Base-by-base conservation (phyloP, 345 rosid genomes). In the Melaleuca alternifolia region DNA sequence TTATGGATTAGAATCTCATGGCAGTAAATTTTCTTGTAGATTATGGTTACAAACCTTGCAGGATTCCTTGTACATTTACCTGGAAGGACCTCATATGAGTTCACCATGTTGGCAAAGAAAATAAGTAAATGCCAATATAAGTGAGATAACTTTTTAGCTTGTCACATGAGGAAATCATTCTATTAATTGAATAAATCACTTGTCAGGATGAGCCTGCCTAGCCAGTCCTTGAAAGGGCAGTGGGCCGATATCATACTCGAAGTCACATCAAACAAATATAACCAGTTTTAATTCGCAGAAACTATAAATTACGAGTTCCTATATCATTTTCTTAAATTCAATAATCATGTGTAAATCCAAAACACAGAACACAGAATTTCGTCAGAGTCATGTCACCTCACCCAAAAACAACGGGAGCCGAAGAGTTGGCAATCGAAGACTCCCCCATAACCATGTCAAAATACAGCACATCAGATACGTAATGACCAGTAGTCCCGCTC, bases 401-500 rank as follows among this genome's bases (percentile, higher is more conserved):
- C 99, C 99, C 99, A 56, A 97, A 96, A 85, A 90, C 93, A 82
- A 96, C 83, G 11, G 91, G 89, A 88, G 99, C 98, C 3, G 99
- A 95, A 59, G 99, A 95, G 87, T 97, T 97, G 61, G 92, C 96
- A 88, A 89, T 87, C 86, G 88, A 46, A 50, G 99, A 94, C 85
- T 90, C 90, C 88, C 95, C 95, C 85, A 96, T 86, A 89, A 96
- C 89, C 23, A 96, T 93, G 10, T 96, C 96, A 87, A 97, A 97
- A 86, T 90, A 88, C 84, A 97, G 91, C 37, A 89, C 86, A 88
- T 96, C 99, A 37, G 93, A 86, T 54, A 97, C 91, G 87, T 97
- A 97, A 90, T 91, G 92, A 87, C 99, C 99, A 4, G 97, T 91
- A 83, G 99, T 96, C 89, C 99, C 99, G 88, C 99, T 97, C 89